Conservation (phyloP, 257 asterid genomes). For the Solanum rostratum region DNA sequence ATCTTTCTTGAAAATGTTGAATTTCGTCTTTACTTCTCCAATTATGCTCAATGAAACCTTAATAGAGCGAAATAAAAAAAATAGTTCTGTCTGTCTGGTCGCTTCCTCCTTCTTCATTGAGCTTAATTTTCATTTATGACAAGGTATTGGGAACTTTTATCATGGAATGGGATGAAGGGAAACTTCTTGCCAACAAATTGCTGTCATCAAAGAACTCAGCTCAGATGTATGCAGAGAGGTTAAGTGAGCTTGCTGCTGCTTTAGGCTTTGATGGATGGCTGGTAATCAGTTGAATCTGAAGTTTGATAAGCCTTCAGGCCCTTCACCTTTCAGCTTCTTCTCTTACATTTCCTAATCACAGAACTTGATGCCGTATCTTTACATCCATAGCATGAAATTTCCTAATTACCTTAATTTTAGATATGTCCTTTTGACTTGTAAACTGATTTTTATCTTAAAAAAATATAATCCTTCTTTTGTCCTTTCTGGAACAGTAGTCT, state of each 20-base stretch:
- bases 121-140: not conserved
- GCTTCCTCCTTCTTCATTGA: not conserved
- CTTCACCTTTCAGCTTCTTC: not conserved
- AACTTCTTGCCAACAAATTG: conserved; percentile 36
- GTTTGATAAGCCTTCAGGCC: not conserved
- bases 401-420: not conserved
- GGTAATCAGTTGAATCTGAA: conserved; percentile 32
- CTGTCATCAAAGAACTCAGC: conserved; percentile 58
- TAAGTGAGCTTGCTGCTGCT: conserved; percentile 77
- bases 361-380: not conserved
- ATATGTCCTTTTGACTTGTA: not conserved
- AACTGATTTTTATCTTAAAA: not conserved
- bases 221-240: conserved; percentile 72
- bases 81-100: not conserved
- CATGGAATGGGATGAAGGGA: conserved; percentile 91
- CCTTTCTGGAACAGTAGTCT: not conserved
- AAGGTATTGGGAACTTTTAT: conserved; percentile 89
- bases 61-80: too few species aligned
- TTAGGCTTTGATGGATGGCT: conserved; percentile 98
- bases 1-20: not conserved
- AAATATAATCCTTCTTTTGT: not conserved
- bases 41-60: not conserved
- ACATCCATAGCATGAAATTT: not conserved
- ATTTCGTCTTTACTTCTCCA: not conserved
- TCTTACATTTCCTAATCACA: not conserved